phyloP scores from a whole-genome alignment of 2,329 filamentous ascomycete genomes.

The Capronia epimyces region DNA sequence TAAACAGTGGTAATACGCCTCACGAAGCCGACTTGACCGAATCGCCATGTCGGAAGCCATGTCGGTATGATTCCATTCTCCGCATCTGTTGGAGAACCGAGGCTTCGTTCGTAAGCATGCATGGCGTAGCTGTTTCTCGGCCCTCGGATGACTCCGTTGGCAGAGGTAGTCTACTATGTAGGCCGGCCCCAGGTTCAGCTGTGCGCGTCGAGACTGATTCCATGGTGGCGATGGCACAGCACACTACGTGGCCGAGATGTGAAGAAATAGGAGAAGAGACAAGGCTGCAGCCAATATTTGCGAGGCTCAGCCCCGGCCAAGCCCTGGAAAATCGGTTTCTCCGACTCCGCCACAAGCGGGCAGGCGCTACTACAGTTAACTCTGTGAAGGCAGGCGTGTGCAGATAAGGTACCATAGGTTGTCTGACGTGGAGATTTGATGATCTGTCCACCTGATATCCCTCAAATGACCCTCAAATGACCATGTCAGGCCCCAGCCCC shows the following conservation, averaged over 20 bases:
- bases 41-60: too few relatives aligned
- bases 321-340: conserved; percentile 7
- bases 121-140: background rate
- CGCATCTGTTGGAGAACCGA: conserved; percentile 17
- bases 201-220: background rate
- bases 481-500: background rate
- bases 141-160: background rate
- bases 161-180: background rate
- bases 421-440: background rate
- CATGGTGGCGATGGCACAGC: background rate
- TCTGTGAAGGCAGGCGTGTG: too few relatives aligned
- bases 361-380: too few relatives aligned
- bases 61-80: conserved; percentile 3
- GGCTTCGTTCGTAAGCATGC: background rate
- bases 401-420: too few relatives aligned
- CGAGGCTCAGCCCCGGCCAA: conserved; percentile 14
- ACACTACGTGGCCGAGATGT: background rate
- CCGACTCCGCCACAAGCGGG: conserved; percentile 3
- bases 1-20: too few relatives aligned
- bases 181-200: background rate
- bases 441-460: background rate
- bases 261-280: background rate
- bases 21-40: too few relatives aligned
- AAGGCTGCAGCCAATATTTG: background rate
- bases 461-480: background rate